phyloP scores from a whole-genome alignment of 2,329 filamentous ascomycete species.

The Gremmenia infestans region DNA sequence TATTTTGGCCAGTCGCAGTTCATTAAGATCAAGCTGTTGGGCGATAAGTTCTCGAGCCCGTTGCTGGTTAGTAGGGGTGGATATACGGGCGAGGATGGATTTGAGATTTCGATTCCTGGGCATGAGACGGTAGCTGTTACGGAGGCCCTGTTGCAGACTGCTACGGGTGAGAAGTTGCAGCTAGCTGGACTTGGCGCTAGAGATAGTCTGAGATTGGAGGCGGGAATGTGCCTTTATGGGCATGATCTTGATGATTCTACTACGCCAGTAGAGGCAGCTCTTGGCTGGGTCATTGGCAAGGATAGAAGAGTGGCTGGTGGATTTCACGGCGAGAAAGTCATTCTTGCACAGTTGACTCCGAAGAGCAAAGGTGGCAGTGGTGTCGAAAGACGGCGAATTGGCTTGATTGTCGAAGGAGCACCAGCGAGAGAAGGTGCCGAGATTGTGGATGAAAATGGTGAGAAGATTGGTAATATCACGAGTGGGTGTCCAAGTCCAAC shows the following conservation, averaged over 20 bases:
- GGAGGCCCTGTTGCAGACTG: constrained; percentile 48
- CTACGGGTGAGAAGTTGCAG: constrained; percentile 58
- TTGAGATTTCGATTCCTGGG: constrained; percentile 83
- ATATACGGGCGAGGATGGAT: constrained; percentile 97
- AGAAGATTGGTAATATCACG: constrained; percentile 74
- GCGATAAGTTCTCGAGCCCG: constrained; percentile 42
- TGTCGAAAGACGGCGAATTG: constrained; percentile 69
- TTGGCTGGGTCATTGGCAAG: constrained; percentile 82
- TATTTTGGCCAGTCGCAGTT: constrained; percentile 76
- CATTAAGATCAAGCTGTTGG: constrained; percentile 58
- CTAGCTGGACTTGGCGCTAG: constrained; percentile 86
- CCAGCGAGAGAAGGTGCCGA: constrained; percentile 86
- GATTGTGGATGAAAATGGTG: constrained; percentile 59
- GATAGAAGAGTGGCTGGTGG: constrained; percentile 61
- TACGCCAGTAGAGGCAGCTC: constrained; percentile 60
- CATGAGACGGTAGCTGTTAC: constrained; percentile 61
- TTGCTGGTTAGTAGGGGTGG: constrained; percentile 81
- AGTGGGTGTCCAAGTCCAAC: constrained; percentile 87
- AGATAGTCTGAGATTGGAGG: constrained; percentile 89
- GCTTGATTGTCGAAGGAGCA: constrained; percentile 76
- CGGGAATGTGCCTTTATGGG: constrained; percentile 99
- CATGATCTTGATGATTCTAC: constrained; percentile 83
- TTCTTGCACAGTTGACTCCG: constrained; percentile 70
- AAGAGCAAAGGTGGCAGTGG: constrained; percentile 68
- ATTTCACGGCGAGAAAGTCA: constrained; percentile 81